Conservation (phyloP, 2,329 filamentous ascomycete species). For the Ophiostoma perfectum region DNA sequence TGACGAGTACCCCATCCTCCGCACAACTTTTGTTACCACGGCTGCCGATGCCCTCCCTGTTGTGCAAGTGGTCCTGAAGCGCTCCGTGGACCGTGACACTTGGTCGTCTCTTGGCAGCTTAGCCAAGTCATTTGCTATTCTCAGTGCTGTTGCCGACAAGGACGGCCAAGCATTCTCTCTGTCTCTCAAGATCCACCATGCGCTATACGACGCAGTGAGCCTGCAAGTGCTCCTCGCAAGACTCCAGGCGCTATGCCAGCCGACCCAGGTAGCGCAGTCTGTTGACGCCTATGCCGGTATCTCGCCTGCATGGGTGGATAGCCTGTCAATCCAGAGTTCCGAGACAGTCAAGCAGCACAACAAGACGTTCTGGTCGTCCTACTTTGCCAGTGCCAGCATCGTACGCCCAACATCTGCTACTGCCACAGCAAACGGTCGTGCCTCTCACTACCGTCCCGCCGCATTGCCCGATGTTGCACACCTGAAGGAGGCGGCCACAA, state of each 20-base stretch:
- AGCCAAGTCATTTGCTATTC: slow-evolving; percentile 8
- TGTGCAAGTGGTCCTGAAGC: slow-evolving; percentile 56
- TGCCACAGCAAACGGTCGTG: not conserved
- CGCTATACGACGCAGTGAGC: slow-evolving; percentile 81
- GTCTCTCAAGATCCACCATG: slow-evolving; percentile 69
- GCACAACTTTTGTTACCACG: slow-evolving; percentile 43
- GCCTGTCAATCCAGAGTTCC: slow-evolving; percentile 24
- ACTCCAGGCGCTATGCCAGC: slow-evolving; percentile 30
- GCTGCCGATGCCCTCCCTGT: slow-evolving; percentile 45
- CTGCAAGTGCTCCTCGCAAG: slow-evolving; percentile 56
- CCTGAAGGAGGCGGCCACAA: slow-evolving; percentile 38
- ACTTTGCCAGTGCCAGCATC: slow-evolving; percentile 32
- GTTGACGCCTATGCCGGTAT: not conserved
- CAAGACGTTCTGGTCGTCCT: slow-evolving; percentile 40
- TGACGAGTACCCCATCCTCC: slow-evolving; percentile 55
- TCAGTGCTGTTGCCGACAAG: slow-evolving; percentile 5
- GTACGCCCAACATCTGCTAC: not conserved
- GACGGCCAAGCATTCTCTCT: slow-evolving; percentile 29
- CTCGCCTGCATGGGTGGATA: slow-evolving; percentile 29
- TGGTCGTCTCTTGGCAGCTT: slow-evolving; percentile 19
- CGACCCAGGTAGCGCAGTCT: too few relatives aligned
- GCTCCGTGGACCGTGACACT: slow-evolving; percentile 14
- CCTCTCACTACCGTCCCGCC: slow-evolving; percentile 38
- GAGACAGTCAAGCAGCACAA: slow-evolving; percentile 14
- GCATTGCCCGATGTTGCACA: slow-evolving; percentile 39